Evolutionary conservation across 2,329 filamentous ascomycete species (phyloP).

Genomic region (Aspergillus thermomutatus): DNA sequence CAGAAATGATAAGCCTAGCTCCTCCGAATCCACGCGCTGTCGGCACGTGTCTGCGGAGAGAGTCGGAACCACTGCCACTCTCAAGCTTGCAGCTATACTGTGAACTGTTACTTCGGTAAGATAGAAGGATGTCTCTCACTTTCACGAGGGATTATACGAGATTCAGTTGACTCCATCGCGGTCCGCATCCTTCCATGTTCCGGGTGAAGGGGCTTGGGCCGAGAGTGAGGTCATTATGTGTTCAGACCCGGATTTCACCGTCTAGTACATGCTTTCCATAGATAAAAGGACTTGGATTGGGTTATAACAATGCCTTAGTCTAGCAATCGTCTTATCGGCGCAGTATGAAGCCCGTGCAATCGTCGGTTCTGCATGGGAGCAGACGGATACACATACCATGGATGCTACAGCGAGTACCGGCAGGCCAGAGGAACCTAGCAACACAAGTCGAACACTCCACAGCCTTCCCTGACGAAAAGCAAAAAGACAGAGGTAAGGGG

Average conservation of each 20-base stretch:
- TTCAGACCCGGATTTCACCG: slow-evolving; percentile 3
- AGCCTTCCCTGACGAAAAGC: slow-evolving; percentile 7
- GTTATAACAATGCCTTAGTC: neutral
- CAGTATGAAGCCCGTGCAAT: neutral
- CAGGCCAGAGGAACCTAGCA: too few relatives aligned
- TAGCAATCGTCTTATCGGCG: neutral
- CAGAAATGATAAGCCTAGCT: neutral
- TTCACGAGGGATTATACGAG: neutral
- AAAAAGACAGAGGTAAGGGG: slow-evolving; percentile 30
- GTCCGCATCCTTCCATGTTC: neutral
- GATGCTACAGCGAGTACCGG: neutral
- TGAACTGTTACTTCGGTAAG: too few relatives aligned
- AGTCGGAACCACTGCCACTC: too few relatives aligned
- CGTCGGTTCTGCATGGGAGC: neutral
- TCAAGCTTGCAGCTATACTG: too few relatives aligned
- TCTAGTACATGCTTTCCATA: too few relatives aligned
- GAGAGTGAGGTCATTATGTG: slow-evolving; percentile 15
- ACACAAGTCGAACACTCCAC: slow-evolving; percentile 17
- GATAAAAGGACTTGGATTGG: neutral
- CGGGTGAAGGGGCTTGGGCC: neutral
- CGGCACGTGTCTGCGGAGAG: too few relatives aligned
- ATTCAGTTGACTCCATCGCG: too few relatives aligned
- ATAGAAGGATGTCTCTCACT: neutral
- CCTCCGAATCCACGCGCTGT: neutral
- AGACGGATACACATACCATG: neutral